Conservation (phyloP, 495 filamentous ascomycete genomes). For the Xylaria longipes region DNA sequence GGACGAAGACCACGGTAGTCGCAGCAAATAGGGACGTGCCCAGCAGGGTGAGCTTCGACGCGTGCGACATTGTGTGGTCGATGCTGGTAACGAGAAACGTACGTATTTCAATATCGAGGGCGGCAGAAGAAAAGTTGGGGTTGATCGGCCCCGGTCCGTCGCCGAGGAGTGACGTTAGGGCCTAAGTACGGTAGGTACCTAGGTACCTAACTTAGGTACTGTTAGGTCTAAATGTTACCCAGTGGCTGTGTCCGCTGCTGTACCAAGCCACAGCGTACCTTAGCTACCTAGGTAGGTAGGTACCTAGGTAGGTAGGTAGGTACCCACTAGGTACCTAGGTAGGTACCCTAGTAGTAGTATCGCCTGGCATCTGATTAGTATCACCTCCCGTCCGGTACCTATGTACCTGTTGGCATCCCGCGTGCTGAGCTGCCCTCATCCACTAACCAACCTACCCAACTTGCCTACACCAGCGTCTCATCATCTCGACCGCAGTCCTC, state of each 20-base stretch:
- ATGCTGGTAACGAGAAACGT: neutral
- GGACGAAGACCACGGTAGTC: slow-evolving; percentile 83
- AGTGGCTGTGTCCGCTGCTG: too few relatives aligned
- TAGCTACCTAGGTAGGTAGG: too few relatives aligned
- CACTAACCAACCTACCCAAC: slow-evolving; percentile 14
- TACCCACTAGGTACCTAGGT: too few relatives aligned
- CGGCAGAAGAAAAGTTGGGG: slow-evolving; percentile 1
- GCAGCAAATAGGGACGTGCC: slow-evolving; percentile 77
- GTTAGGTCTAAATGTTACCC: neutral
- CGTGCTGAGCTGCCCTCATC: neutral
- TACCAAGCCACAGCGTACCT: too few relatives aligned
- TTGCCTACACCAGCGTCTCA: slow-evolving; percentile 4
- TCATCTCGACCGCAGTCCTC: neutral
- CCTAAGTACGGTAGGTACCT: too few relatives aligned
- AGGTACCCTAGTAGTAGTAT: too few relatives aligned
- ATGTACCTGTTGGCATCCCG: slow-evolving; percentile 3
- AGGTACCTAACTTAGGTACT: neutral
- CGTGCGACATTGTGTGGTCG: slow-evolving; percentile 75
- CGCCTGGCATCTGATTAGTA: slow-evolving; percentile 23
- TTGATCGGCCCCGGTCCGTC: neutral
- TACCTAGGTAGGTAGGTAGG: too few relatives aligned
- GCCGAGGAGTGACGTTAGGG: slow-evolving; percentile 10
- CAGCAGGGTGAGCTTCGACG: slow-evolving; percentile 83
- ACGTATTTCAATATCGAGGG: neutral
- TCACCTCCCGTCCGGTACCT: slow-evolving; percentile 3